These are phyloP conservation scores for Ilex asprella DNA, from an alignment of 257 asterid genomes.

Conservation along the genomic window DNA sequence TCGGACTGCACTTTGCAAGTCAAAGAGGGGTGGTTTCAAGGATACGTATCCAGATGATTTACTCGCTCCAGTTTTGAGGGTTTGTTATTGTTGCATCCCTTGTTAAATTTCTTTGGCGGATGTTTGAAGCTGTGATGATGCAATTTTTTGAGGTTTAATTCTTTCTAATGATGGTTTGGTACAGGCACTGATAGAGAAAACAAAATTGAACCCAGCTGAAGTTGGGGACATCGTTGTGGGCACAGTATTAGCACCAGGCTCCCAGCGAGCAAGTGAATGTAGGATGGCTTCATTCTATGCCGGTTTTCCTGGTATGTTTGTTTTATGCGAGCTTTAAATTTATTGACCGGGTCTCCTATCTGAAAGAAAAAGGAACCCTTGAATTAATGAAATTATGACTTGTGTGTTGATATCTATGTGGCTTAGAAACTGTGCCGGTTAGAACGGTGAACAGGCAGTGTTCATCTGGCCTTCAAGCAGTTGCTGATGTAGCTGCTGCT, in stretches of 20 bases:
- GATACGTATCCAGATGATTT: conserved; percentile 95
- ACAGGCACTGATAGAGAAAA: conserved; percentile 75
- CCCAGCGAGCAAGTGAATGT: conserved; percentile 97
- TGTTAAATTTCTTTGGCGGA: conserved; percentile 12
- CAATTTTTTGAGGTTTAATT: background rate
- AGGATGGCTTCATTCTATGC: conserved; percentile 99
- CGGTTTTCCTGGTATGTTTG: conserved; percentile 82
- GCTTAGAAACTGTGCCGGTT: conserved; percentile 81
- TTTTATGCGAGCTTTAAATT: background rate
- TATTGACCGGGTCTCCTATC: background rate
- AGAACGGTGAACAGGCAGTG: conserved; percentile 99
- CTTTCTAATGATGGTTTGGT: background rate
- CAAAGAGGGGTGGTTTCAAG: conserved; percentile 95
- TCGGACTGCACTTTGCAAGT: conserved; percentile 86
- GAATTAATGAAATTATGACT: no score
- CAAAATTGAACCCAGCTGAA: conserved; percentile 79
- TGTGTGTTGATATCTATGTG: background rate
- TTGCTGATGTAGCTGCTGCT: conserved; percentile 99
- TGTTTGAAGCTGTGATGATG: conserved; percentile 7
- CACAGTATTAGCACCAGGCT: conserved; percentile 90
- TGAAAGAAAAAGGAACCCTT: no score
- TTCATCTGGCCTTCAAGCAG: conserved; percentile 99
- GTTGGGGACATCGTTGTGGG: conserved; percentile 99
- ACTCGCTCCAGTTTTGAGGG: conserved; percentile 90
- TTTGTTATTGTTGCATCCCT: conserved; percentile 17